Percentiles rank a stretch among this genome's conserved stretches.
These are phyloP conservation scores for Tieghemostelium lacteum DNA, from an alignment of 78 protist species.

Conservation along the genomic window DNA sequence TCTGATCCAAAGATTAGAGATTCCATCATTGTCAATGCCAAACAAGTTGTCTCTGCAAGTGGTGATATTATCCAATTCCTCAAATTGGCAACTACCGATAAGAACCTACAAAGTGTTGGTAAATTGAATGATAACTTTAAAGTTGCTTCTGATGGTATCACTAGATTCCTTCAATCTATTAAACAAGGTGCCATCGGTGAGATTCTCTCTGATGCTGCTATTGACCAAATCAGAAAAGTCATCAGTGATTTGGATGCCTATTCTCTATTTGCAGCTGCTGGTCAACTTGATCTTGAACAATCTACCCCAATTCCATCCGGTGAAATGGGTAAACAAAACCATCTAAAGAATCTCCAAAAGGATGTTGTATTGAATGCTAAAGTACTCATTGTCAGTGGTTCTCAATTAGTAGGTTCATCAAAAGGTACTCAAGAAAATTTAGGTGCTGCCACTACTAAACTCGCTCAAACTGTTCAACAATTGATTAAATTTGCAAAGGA, in stretches of 20 bases:
- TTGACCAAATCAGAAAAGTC: constrained; percentile 45
- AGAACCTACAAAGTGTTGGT: neutral
- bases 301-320: neutral
- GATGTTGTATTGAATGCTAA: constrained; percentile 64
- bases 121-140: constrained; percentile 52
- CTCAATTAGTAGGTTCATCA: constrained; percentile 76
- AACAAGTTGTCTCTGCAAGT: constrained; percentile 35
- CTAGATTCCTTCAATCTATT: constrained; percentile 77
- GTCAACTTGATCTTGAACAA: constrained; percentile 62
- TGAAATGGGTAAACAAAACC: constrained; percentile 13
- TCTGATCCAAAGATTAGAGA: constrained; percentile 67
- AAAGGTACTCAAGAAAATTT: constrained; percentile 71
- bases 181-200: constrained; percentile 88
- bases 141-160: constrained; percentile 39
- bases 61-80: constrained; percentile 9
- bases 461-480: constrained; percentile 35
- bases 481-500: constrained; percentile 39
- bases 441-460: constrained; percentile 71
- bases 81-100: constrained; percentile 21
- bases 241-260: constrained; percentile 79
- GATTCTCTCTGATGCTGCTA: constrained; percentile 77
- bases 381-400: constrained; percentile 40
- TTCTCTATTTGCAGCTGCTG: constrained; percentile 80
- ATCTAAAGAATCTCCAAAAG: constrained; percentile 54
- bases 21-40: constrained; percentile 44